Conservation (phyloP, 495 filamentous ascomycete species). For the Neurospora sp. region DNA sequence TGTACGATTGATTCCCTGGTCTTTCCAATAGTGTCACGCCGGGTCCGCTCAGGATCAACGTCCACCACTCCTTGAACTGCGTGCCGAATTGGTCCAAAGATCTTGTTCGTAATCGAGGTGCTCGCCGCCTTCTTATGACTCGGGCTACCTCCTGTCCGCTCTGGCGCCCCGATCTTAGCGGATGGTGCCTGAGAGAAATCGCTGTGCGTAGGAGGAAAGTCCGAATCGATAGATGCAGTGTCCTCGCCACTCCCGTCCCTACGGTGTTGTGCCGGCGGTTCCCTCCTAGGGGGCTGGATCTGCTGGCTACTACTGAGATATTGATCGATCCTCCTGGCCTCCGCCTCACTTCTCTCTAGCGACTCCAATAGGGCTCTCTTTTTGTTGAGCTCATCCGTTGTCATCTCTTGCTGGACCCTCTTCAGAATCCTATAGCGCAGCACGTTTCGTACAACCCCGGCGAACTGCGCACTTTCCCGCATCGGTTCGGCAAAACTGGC, state of each 20-base stretch:
- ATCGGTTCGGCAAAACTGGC: constrained; percentile 94
- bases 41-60: constrained; percentile 84
- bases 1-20: constrained; percentile 66
- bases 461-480: constrained; percentile 94
- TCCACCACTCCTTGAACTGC: constrained; percentile 94
- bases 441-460: constrained; percentile 82
- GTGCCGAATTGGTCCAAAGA: constrained; percentile 92
- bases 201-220: constrained; percentile 84
- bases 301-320: constrained; percentile 66
- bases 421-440: constrained; percentile 83
- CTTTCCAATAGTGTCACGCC: constrained; percentile 90
- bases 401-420: constrained; percentile 95
- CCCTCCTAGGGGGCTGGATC: constrained; percentile 44
- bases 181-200: constrained; percentile 53
- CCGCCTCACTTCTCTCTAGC: constrained; percentile 78
- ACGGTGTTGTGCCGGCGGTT: constrained; percentile 36
- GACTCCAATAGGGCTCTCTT: constrained; percentile 71
- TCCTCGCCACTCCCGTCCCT: constrained; percentile 48
- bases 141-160: constrained; percentile 27
- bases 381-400: constrained; percentile 74
- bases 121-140: constrained; percentile 65
- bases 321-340: constrained; percentile 85
- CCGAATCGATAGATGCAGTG: constrained; percentile 79
- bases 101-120: constrained; percentile 78
- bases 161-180: constrained; percentile 46